A percentile compares a stretch with the other conserved stretches of the same genome.
Evolutionary conservation across 2,329 filamentous ascomycete species (phyloP).

Genomic region (Sporothrix humicola): DNA sequence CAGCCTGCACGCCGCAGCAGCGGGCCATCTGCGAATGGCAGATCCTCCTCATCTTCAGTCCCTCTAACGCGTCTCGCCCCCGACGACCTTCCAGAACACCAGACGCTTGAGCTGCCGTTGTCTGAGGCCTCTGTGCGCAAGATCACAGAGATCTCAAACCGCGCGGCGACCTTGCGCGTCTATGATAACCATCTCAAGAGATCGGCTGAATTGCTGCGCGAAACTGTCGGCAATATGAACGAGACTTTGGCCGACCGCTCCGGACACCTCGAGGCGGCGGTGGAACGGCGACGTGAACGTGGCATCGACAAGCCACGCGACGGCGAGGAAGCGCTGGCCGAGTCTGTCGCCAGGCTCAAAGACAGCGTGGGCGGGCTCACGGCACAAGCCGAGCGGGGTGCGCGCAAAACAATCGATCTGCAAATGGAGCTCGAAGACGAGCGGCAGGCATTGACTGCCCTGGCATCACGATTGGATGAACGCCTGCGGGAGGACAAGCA

Average conservation of each 20-base stretch:
- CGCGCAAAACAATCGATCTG: slow-evolving; percentile 58
- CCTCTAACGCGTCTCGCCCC: slow-evolving; percentile 37
- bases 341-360: slow-evolving; percentile 48
- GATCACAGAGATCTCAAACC: slow-evolving; percentile 52
- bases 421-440: slow-evolving; percentile 58
- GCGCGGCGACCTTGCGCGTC: slow-evolving; percentile 48
- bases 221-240: slow-evolving; percentile 54
- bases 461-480: slow-evolving; percentile 43
- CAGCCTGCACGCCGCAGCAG: slow-evolving; percentile 19
- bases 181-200: slow-evolving; percentile 56
- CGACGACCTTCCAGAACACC: slow-evolving; percentile 55
- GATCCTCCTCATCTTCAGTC: background rate
- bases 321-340: slow-evolving; percentile 44
- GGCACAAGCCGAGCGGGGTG: slow-evolving; percentile 52
- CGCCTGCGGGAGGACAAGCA: slow-evolving; percentile 38
- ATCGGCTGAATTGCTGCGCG: slow-evolving; percentile 52
- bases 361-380: slow-evolving; percentile 52
- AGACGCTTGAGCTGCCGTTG: slow-evolving; percentile 56
- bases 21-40: background rate
- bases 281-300: slow-evolving; percentile 47
- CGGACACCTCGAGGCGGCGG: slow-evolving; percentile 44
- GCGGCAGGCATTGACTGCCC: slow-evolving; percentile 47
- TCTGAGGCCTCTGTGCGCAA: slow-evolving; percentile 47
- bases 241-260: slow-evolving; percentile 50
- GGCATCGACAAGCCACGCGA: slow-evolving; percentile 38